Conservation (phyloP, 2,329 filamentous ascomycete species). For the Sporothrix phasma region DNA sequence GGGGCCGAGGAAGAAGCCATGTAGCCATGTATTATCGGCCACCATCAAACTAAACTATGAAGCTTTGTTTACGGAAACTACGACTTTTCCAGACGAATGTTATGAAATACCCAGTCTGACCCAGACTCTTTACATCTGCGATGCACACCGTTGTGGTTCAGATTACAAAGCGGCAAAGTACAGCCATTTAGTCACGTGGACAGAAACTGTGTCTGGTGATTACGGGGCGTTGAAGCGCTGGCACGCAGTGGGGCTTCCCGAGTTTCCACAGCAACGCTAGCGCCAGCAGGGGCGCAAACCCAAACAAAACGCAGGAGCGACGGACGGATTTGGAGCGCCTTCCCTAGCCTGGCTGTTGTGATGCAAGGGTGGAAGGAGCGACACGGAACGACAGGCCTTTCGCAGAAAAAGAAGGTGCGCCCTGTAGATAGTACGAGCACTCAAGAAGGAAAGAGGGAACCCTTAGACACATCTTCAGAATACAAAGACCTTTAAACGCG, state of each 20-base stretch:
- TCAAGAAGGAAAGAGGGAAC: not conserved
- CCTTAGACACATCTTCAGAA: not conserved
- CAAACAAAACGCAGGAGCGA: not conserved
- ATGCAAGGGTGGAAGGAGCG: slow-evolving; percentile 5
- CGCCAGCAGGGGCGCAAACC: not conserved
- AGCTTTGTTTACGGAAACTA: no score
- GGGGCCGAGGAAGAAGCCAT: no score
- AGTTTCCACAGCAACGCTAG: slow-evolving; percentile 15
- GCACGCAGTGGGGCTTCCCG: not conserved
- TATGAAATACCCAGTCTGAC: no score
- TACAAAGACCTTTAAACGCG: not conserved
- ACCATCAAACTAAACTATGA: no score
- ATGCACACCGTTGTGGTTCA: no score
- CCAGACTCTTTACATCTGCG: no score
- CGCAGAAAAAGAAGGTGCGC: not conserved
- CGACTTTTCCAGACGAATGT: no score
- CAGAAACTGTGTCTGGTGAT: no score
- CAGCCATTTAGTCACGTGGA: no score
- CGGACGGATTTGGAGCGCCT: not conserved
- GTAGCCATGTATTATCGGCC: no score
- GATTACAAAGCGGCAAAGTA: no score
- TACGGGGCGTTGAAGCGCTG: no score
- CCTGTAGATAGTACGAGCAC: not conserved
- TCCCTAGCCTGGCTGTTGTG: not conserved
- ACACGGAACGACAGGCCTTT: slow-evolving; percentile 7